Percentiles rank a stretch among this genome's conserved stretches.
phyloP scores from a whole-genome alignment of 1,284 basidiomycete species.

The Cutaneotrichosporon sp. region DNA sequence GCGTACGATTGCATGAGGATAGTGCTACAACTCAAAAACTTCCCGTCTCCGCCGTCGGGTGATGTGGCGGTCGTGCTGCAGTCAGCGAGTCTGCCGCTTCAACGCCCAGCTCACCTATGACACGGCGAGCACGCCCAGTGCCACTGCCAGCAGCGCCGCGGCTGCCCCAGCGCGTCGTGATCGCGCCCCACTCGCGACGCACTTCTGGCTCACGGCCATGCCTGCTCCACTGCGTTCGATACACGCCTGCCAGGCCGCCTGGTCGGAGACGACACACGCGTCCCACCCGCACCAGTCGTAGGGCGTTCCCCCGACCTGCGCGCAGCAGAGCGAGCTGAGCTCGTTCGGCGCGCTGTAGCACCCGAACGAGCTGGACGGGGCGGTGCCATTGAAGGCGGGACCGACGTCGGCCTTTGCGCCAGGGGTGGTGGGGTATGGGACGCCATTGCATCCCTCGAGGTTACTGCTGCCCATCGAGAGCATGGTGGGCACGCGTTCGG shows the following conservation, averaged over 20 bases:
- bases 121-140: not conserved
- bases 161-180: not conserved
- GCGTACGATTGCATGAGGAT: too few species aligned
- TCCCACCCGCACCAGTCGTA: not conserved
- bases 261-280: not conserved
- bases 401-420: not conserved
- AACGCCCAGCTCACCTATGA: slow-evolving; percentile 1
- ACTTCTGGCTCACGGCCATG: not conserved
- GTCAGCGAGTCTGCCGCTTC: too few species aligned
- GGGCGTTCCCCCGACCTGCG: not conserved
- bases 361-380: not conserved
- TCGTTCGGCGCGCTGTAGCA: not conserved
- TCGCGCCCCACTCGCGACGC: not conserved
- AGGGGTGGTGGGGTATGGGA: not conserved
- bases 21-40: too few species aligned
- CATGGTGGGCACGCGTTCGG: too few species aligned
- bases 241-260: not conserved
- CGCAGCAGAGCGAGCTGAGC: not conserved
- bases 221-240: not conserved
- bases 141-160: not conserved
- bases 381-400: not conserved
- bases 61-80: too few species aligned
- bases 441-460: not conserved
- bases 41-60: too few species aligned
- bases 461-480: not conserved